Evolutionary conservation across 2,329 filamentous ascomycete genomes (phyloP).

Genomic region (Aspergillus ustus): DNA sequence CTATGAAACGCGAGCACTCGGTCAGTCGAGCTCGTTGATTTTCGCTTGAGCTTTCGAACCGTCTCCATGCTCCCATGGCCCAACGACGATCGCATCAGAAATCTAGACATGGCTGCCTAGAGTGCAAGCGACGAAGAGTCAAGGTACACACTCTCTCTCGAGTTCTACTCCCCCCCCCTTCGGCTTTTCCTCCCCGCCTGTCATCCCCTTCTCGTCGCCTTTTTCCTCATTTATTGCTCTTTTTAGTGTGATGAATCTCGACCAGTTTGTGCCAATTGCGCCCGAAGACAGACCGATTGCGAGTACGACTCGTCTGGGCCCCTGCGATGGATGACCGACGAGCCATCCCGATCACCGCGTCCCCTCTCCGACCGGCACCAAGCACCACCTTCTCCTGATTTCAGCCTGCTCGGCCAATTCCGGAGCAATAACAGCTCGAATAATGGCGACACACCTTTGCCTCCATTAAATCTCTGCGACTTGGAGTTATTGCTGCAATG

Average conservation of each 20-base stretch:
- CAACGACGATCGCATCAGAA: slow-evolving; percentile 42
- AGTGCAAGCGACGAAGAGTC: slow-evolving; percentile 41
- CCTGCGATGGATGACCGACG: slow-evolving; percentile 39
- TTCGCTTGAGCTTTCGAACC: not conserved
- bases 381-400: slow-evolving; percentile 25
- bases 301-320: slow-evolving; percentile 39
- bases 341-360: slow-evolving; percentile 19
- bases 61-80: slow-evolving; percentile 29
- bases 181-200: not conserved
- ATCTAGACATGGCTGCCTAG: slow-evolving; percentile 40
- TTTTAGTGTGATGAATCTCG: slow-evolving; percentile 39
- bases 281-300: slow-evolving; percentile 37
- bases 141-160: slow-evolving; percentile 24
- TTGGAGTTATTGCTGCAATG: slow-evolving; percentile 49
- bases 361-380: slow-evolving; percentile 25
- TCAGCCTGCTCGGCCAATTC: slow-evolving; percentile 31
- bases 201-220: not conserved
- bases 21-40: slow-evolving; percentile 1
- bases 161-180: not conserved
- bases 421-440: slow-evolving; percentile 18
- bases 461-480: slow-evolving; percentile 49
- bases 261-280: slow-evolving; percentile 39
- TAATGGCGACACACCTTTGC: slow-evolving; percentile 15
- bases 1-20: slow-evolving; percentile 14
- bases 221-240: slow-evolving; percentile 5